Conservation (phyloP, 148 eudicot genomes). For the Fagopyrum tataricum region DNA sequence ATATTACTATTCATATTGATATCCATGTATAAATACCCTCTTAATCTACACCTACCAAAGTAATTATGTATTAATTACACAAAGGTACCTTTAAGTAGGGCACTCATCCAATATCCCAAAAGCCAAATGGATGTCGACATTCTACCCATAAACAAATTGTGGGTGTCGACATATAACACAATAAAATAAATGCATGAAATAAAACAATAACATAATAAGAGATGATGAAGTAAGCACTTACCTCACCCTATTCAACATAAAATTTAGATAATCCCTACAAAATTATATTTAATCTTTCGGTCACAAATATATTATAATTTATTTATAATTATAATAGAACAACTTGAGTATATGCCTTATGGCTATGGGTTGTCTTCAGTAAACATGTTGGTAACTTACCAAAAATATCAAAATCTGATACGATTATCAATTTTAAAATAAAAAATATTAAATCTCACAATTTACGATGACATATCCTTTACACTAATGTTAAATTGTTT, state of each 20-base stretch:
- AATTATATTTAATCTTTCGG: neutral
- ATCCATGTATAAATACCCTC: too few relatives aligned
- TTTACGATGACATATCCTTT: too few relatives aligned
- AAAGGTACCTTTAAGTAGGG: neutral
- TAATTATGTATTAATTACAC: neutral
- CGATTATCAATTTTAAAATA: too few relatives aligned
- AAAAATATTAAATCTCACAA: too few relatives aligned
- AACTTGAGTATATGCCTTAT: too few relatives aligned
- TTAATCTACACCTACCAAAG: neutral
- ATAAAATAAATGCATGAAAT: neutral
- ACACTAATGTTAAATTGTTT: too few relatives aligned
- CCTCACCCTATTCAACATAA: neutral
- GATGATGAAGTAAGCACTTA: conserved; percentile 9
- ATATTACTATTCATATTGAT: too few relatives aligned
- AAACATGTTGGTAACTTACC: too few relatives aligned
- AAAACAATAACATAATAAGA: neutral
- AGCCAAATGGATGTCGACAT: neutral
- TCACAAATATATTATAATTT: too few relatives aligned
- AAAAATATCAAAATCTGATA: too few relatives aligned
- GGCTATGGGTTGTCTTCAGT: too few relatives aligned
- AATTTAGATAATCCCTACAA: neutral
- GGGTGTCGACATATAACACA: neutral
- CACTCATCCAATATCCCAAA: neutral
- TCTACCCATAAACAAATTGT: neutral
- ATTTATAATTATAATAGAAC: too few relatives aligned